Evolutionary conservation across 352 stramenopile genomes (phyloP).

Genomic region (Globisporangium perplexum): DNA sequence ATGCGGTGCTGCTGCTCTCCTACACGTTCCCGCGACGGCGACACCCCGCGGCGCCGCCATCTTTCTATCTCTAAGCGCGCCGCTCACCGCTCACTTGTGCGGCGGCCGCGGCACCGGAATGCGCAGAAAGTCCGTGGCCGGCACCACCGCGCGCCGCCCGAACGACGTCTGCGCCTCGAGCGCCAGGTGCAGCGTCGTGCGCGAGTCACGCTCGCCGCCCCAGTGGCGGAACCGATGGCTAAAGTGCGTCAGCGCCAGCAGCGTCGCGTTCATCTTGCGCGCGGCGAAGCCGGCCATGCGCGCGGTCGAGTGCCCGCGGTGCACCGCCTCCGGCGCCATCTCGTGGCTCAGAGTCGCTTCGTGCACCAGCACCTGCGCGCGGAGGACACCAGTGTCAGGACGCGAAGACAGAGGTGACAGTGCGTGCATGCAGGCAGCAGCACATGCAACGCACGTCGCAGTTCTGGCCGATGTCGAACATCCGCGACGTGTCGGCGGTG

Average conservation of each 20-base stretch:
- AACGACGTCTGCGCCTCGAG: conserved; percentile 66
- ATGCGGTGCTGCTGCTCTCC: too few relatives aligned
- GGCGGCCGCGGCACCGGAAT: conserved; percentile 59
- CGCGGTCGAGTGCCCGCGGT: conserved; percentile 76
- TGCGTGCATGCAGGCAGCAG: too few relatives aligned
- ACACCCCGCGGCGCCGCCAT: too few relatives aligned
- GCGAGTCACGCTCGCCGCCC: conserved; percentile 25
- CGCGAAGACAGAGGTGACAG: too few relatives aligned
- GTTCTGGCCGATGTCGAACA: conserved; percentile 72
- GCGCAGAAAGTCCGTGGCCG: conserved; percentile 74
- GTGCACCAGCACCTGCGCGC: conserved; percentile 74
- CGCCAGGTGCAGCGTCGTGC: conserved; percentile 64
- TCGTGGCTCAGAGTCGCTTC: conserved; percentile 76
- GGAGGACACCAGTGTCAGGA: not conserved
- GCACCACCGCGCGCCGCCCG: conserved; percentile 50
- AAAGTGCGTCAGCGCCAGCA: conserved; percentile 83
- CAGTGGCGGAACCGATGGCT: conserved; percentile 80
- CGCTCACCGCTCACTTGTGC: conserved; percentile 15
- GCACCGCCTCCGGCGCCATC: conserved; percentile 62
- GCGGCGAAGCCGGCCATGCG: conserved; percentile 72
- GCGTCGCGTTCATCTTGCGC: conserved; percentile 64
- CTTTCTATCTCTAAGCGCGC: not conserved
- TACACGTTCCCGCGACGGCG: too few relatives aligned
- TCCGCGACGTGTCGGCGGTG: conserved; percentile 58
- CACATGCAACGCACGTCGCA: conserved; percentile 49